A percentile compares a stretch with the other conserved stretches of the same genome.
These are phyloP conservation scores for Candida sanyiensis DNA, from an alignment of 805 yeast genomes.

Conservation along the genomic window DNA sequence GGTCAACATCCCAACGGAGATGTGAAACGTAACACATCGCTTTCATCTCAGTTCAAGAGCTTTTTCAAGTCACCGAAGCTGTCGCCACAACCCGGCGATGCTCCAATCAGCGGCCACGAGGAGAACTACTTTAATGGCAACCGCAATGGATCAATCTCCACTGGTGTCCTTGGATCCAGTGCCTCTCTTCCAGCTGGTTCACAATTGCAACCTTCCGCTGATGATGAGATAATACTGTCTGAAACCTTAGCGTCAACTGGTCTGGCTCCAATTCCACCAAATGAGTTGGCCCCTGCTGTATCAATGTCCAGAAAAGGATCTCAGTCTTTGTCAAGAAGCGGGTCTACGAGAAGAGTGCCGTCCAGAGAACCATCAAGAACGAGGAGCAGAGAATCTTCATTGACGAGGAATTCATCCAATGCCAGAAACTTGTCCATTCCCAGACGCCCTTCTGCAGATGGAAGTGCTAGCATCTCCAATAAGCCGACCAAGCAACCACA, in stretches of 20 bases:
- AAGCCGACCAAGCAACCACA: background rate
- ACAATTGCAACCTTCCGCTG: background rate
- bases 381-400: conserved; percentile 6
- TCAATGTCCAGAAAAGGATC: conserved; percentile 2
- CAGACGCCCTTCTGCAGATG: conserved; percentile 6
- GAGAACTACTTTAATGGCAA: background rate
- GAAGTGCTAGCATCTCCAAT: no score
- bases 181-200: no score
- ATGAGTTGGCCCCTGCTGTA: background rate
- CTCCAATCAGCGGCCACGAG: background rate
- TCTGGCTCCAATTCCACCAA: background rate
- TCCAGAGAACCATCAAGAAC: conserved; percentile 5
- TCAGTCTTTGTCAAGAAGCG: background rate
- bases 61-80: conserved; percentile 1
- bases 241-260: conserved; percentile 4
- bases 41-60: conserved; percentile 1
- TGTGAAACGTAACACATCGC: background rate
- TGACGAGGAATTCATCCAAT: conserved; percentile 6
- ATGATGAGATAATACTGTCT: background rate
- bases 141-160: no score
- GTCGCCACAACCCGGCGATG: background rate
- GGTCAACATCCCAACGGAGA: background rate
- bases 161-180: no score
- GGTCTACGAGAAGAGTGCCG: background rate
- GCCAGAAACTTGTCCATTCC: conserved; percentile 1